Base-by-base conservation (phyloP, 2,329 filamentous ascomycete species). In the Epichloe elymi region DNA sequence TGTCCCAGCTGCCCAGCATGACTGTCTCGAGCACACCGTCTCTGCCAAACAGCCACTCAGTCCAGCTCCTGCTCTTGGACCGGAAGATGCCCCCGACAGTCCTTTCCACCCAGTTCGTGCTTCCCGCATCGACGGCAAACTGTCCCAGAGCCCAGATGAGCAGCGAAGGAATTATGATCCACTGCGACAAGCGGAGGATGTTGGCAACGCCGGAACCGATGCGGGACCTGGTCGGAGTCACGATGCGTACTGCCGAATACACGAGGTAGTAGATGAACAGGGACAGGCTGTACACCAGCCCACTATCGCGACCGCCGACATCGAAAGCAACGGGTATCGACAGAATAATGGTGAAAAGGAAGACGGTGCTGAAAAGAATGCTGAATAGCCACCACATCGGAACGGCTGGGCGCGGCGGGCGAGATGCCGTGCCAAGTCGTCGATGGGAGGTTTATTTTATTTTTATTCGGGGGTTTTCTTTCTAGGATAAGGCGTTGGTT, bases 261-360 rank as follows among this genome's bases (percentile, higher is more conserved):
- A 88, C 70, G 66, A 95, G 85, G 73, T 97, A 97, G 75, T 94
- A 97, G 61, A 79, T 75, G 59, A 91, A 90, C 50, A 97, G 80
- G 46, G 86, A 82, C 50, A 97, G 79, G 64, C 89, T 96, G 73
- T 94, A 97, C 56, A 89, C 91, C 63, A 98, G 77, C 53, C 93
- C 93, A 64, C 89, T 95, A 61, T 93, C 90, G 62, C 88, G 84
- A 55, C 93, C 93, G 65, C 93, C 93, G 63, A 97, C 91, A 79
- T 98, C 93, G 73, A 97, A 97, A 62, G 91, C 88, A 65, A 98
- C 83, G 55, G 93, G 93, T 65, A 98, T 93, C 55, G 89, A 95
- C 65, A 97, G 86, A 64, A 97, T 83, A 67, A 96, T 89, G 70
- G 86, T 86, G 70, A 90, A 78, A 61, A 97, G 82, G 72, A 96